A percentile compares a stretch with the other conserved stretches of the same genome.
These are phyloP conservation scores for Citrus maxima DNA, from an alignment of 345 rosid species.

Conservation along the genomic window DNA sequence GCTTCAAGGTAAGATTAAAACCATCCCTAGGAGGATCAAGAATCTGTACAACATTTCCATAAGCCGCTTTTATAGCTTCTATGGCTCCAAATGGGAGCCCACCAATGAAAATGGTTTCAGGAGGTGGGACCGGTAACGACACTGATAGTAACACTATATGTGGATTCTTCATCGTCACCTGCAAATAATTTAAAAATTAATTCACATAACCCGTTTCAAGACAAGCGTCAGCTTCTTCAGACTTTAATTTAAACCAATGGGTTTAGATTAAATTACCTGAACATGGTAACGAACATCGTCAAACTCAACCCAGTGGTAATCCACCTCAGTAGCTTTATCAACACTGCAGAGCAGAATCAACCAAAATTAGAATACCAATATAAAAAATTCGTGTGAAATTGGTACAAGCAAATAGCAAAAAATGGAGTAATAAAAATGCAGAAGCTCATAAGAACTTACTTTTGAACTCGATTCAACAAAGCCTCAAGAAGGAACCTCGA, in stretches of 20 bases:
- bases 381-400: not conserved
- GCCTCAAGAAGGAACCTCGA: slow-evolving; percentile 94
- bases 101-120: slow-evolving; percentile 65
- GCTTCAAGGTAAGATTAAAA: slow-evolving; percentile 85
- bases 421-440: not conserved
- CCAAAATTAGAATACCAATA: not conserved
- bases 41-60: slow-evolving; percentile 75
- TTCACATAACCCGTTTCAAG: not conserved
- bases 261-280: slow-evolving; percentile 48
- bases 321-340: slow-evolving; percentile 85
- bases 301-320: slow-evolving; percentile 92
- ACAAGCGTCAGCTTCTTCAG: not conserved
- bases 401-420: not conserved
- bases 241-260: not conserved
- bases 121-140: slow-evolving; percentile 85
- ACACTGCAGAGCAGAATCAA: slow-evolving; percentile 49
- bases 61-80: slow-evolving; percentile 87
- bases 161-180: slow-evolving; percentile 91
- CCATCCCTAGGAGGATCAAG: slow-evolving; percentile 99
- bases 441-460: slow-evolving; percentile 32
- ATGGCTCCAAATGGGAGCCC: slow-evolving; percentile 96
- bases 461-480: slow-evolving; percentile 66
- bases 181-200: slow-evolving; percentile 11
- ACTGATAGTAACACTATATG: slow-evolving; percentile 68
- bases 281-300: slow-evolving; percentile 91